Conservation (phyloP, 768 basidiomycete species). For the Tephrocybe sp. region DNA sequence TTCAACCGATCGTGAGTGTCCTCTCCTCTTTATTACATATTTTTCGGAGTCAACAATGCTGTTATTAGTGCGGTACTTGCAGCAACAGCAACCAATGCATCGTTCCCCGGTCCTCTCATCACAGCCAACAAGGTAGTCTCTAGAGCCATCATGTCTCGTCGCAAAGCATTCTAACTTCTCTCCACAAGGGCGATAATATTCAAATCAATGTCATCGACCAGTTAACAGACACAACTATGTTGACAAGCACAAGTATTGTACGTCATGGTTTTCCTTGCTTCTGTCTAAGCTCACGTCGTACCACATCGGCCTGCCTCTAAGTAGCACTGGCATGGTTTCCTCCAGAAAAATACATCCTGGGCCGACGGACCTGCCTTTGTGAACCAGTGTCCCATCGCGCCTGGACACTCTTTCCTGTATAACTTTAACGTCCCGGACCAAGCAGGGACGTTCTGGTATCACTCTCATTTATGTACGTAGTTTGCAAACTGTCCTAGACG, state of each 20-base stretch:
- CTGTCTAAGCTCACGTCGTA: too few species aligned
- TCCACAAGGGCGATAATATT: conserved; percentile 16
- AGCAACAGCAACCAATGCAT: conserved; percentile 11
- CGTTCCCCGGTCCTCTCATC: conserved; percentile 27
- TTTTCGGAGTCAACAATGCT: too few species aligned
- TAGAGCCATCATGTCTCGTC: neutral
- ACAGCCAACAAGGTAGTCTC: conserved; percentile 21
- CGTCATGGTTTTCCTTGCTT: neutral
- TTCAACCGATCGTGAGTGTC: conserved; percentile 34
- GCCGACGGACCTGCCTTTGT: conserved; percentile 1
- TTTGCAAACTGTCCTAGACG: neutral
- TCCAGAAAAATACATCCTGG: conserved; percentile 1
- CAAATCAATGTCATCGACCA: conserved; percentile 19
- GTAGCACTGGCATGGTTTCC: conserved; percentile 5
- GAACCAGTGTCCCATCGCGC: conserved; percentile 3
- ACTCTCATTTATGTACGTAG: conserved; percentile 3
- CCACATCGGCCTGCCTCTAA: neutral
- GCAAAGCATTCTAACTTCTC: too few species aligned
- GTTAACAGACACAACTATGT: conserved; percentile 18
- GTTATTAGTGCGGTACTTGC: conserved; percentile 21
- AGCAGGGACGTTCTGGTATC: conserved; percentile 6
- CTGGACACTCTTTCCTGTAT: neutral
- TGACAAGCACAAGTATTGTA: conserved; percentile 10
- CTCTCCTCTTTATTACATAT: conserved; percentile 9
- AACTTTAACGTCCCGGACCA: neutral